phyloP scores from a whole-genome alignment of 2,329 filamentous ascomycete species.

The Pezicula neosporulosa region DNA sequence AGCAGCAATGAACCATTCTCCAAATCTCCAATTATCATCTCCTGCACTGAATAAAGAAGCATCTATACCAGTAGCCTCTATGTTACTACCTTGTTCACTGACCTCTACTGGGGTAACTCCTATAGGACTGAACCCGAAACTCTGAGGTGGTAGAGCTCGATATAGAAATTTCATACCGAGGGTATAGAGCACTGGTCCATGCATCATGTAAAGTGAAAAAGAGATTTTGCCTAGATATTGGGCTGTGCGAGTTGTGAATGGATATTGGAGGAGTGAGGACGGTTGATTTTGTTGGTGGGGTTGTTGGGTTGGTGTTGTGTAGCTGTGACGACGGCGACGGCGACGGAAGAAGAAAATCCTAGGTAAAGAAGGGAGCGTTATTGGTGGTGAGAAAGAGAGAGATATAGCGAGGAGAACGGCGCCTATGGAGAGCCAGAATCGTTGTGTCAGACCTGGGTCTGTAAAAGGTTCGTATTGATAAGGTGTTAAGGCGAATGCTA shows the following conservation, averaged over 20 bases:
- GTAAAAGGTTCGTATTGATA: background rate
- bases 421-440: conserved; percentile 5
- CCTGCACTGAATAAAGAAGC: background rate
- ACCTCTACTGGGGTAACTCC: too few relatives aligned
- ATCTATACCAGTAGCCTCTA: too few relatives aligned
- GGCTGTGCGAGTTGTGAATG: conserved; percentile 40
- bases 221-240: conserved; percentile 52
- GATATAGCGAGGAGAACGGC: conserved; percentile 1
- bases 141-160: background rate
- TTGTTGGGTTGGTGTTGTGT: background rate
- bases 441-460: background rate
- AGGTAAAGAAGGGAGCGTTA: conserved; percentile 32
- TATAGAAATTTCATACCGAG: conserved; percentile 13
- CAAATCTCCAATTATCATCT: background rate
- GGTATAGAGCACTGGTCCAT: conserved; percentile 42
- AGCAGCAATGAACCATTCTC: conserved; percentile 16
- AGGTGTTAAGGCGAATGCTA: background rate
- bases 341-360: background rate
- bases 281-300: background rate
- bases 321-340: too few relatives aligned
- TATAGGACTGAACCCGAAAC: background rate
- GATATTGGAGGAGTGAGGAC: conserved; percentile 23
- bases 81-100: too few relatives aligned
- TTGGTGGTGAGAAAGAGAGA: conserved; percentile 23
- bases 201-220: conserved; percentile 51